phyloP scores from a whole-genome alignment of 768 basidiomycete species.

The Austroboletus festivus region DNA sequence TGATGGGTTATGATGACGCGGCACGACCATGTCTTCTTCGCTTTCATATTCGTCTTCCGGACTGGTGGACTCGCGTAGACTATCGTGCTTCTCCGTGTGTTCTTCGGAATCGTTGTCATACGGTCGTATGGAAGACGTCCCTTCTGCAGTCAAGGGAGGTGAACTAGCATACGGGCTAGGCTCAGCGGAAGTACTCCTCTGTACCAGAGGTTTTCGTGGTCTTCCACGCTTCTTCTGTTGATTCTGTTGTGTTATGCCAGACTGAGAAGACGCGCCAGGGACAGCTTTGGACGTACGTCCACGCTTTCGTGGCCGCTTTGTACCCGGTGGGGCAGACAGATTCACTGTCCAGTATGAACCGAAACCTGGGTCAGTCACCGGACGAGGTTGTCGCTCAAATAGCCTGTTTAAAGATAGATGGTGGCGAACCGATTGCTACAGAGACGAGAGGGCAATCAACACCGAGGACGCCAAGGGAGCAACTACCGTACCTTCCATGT shows the following conservation, averaged over 20 bases:
- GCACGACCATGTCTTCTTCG: constrained; percentile 58
- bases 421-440: constrained; percentile 83
- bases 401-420: constrained; percentile 79
- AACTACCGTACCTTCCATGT: constrained; percentile 71
- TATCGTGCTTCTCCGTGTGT: constrained; percentile 40
- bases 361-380: constrained; percentile 81
- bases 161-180: constrained; percentile 10
- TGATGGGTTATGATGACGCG: constrained; percentile 43
- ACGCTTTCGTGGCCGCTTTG: constrained; percentile 80
- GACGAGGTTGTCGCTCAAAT: constrained; percentile 78
- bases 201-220: constrained; percentile 32
- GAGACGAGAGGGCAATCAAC: constrained; percentile 10
- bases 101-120: constrained; percentile 34
- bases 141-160: constrained; percentile 21
- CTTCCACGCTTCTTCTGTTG: constrained; percentile 41
- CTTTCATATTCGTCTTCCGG: constrained; percentile 61
- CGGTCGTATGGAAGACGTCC: constrained; percentile 26
- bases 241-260: constrained; percentile 6
- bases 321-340: constrained; percentile 77
- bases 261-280: constrained; percentile 11
- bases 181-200: constrained; percentile 18
- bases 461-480: neutral
- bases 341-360: constrained; percentile 93
- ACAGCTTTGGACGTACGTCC: constrained; percentile 56
- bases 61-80: constrained; percentile 37